Conservation (phyloP, 129 eudicot species). For the Escallonia rubra region DNA sequence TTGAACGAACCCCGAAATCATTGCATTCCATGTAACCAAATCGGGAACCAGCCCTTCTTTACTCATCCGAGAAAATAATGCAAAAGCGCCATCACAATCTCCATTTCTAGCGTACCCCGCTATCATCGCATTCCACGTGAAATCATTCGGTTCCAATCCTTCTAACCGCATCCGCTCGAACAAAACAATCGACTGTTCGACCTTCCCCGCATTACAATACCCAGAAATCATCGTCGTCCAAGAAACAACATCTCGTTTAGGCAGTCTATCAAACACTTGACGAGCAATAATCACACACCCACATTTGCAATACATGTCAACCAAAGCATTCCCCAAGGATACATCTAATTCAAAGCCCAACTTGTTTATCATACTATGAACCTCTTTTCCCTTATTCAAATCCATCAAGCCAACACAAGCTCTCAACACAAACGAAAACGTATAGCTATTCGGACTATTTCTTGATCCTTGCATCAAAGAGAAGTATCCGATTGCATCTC, state of each 20-base stretch:
- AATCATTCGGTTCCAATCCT: slow-evolving; percentile 56
- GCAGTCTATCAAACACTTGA: slow-evolving; percentile 54
- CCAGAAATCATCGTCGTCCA: slow-evolving; percentile 72
- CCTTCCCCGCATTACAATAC: slow-evolving; percentile 33
- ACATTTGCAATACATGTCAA: slow-evolving; percentile 74
- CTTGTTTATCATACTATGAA: slow-evolving; percentile 41
- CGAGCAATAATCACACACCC: slow-evolving; percentile 35
- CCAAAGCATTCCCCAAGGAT: slow-evolving; percentile 42
- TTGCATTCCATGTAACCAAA: slow-evolving; percentile 73
- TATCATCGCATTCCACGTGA: slow-evolving; percentile 75
- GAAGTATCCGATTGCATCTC: slow-evolving; percentile 52
- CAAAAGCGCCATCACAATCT: slow-evolving; percentile 44
- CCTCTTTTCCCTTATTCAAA: slow-evolving; percentile 53
- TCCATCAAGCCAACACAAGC: slow-evolving; percentile 69
- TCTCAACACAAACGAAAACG: slow-evolving; percentile 50
- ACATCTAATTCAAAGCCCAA: slow-evolving; percentile 40
- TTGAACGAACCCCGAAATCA: slow-evolving; percentile 69
- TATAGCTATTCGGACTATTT: slow-evolving; percentile 38
- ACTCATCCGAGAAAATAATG: slow-evolving; percentile 45
- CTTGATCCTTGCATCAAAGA: slow-evolving; percentile 33
- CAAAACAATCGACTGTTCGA: slow-evolving; percentile 31
- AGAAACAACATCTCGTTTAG: slow-evolving; percentile 54
- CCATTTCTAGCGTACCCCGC: slow-evolving; percentile 62
- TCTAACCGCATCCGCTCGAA: slow-evolving; percentile 51
- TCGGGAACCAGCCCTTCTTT: slow-evolving; percentile 46